Evolutionary conservation across 371 early-diverging fungal species (phyloP), one percentile per base, ranked within the genome.

Genomic region (Sanchytrium tribonematis): DNA sequence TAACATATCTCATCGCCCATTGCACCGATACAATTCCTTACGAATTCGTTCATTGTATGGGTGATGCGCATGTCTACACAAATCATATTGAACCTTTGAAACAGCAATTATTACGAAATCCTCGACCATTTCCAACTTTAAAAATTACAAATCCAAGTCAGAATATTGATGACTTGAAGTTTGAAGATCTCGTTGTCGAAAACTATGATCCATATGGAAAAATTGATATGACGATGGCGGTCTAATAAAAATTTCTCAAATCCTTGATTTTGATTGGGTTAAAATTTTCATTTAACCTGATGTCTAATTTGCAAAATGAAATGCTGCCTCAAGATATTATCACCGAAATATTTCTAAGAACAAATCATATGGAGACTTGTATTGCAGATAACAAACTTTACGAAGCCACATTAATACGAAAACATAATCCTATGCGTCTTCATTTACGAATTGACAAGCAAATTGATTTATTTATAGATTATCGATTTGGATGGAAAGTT

Each of bases 171-270:
- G 88, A 87, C 68, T 91, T 98, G 74, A 79, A 77, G 30, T 79
- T 80, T 69, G 91, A 90, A 29, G 91, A 93, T 76, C 83, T 98
- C 69, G 83, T 84, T 16, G 68, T 98, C 22, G 85, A 83, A 29
- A 89, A 86, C 30, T 98, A 98, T 76, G 74, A 79, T 1, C 97
- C 96, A 29, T 86, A 96, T 74, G 80, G 82, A 30, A 91, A 90
- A 76, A 84, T 98, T 66, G 85, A 83, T 65, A 98, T 98, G 98
- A 80, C 85, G 28, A 98, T 98, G 98, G 83, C 91, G 16, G 90
- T 90, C 0, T 91, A 83, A 77, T 69, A 29, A 28, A 31, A 69
- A n/a, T n/a, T n/a, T n/a, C n/a, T n/a, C n/a, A n/a, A n/a, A n/a
- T n/a, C n/a, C n/a, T n/a, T n/a, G n/a, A n/a, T n/a, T n/a, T n/a